phyloP scores from a whole-genome alignment of 2,329 filamentous ascomycete species.

The Hypoxylon sp. region DNA sequence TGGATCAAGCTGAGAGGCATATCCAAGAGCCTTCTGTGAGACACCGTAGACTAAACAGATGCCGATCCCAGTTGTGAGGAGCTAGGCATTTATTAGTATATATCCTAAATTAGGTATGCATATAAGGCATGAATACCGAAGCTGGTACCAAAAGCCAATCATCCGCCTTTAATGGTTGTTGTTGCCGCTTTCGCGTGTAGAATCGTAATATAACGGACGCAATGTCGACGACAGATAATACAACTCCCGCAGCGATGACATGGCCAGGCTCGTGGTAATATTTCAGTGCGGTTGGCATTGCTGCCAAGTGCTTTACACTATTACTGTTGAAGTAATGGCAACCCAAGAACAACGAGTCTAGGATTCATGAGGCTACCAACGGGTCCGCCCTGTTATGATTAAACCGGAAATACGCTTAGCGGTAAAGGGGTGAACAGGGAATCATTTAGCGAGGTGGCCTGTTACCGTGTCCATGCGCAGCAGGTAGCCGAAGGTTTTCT shows the following conservation, averaged over 20 bases:
- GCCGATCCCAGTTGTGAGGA: conserved; percentile 29
- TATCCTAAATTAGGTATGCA: background rate
- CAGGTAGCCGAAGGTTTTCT: background rate
- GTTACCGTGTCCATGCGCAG: background rate
- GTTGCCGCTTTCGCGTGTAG: conserved; percentile 22
- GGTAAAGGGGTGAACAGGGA: background rate
- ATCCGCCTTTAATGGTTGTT: conserved; percentile 32
- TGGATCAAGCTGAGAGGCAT: conserved; percentile 8
- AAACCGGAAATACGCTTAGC: background rate
- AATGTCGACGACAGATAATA: conserved; percentile 27
- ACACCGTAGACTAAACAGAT: conserved; percentile 34
- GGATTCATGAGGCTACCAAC: background rate
- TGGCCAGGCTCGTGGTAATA: conserved; percentile 28
- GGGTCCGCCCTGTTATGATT: background rate
- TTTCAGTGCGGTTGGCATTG: conserved; percentile 52
- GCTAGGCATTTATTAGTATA: conserved; percentile 17
- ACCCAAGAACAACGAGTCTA: background rate
- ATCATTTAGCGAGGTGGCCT: conserved; percentile 1
- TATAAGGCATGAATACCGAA: conserved; percentile 43
- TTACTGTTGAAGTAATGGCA: background rate
- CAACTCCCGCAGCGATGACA: conserved; percentile 29
- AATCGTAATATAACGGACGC: conserved; percentile 24
- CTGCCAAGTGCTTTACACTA: conserved; percentile 55
- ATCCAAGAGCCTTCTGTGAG: conserved; percentile 30
- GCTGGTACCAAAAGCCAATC: conserved; percentile 44